These are phyloP conservation scores for Lignosus rhinocerotis DNA, from an alignment of 1,284 basidiomycete species.

Conservation along the genomic window DNA sequence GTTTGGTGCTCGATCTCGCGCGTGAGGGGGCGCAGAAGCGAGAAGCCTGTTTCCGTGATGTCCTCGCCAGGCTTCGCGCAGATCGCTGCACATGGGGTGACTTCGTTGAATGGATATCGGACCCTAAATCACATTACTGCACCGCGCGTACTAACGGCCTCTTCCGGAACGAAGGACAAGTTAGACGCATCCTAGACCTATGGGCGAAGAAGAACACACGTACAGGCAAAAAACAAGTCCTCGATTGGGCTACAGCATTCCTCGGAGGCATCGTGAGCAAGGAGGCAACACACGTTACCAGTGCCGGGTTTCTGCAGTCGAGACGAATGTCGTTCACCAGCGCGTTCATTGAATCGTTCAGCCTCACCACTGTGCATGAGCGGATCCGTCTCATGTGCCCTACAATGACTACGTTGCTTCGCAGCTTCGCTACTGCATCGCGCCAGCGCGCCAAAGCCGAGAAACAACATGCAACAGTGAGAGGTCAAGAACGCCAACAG, in stretches of 20 bases:
- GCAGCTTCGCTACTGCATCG: conserved; percentile 3
- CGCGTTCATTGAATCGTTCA: background rate
- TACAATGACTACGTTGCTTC: background rate
- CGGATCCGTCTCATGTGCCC: conserved; percentile 1
- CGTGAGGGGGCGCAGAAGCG: too few species aligned
- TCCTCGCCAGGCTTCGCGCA: background rate
- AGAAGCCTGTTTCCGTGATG: background rate
- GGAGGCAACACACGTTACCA: background rate
- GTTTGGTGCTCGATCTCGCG: too few species aligned
- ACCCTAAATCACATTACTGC: background rate
- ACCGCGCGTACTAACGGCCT: background rate
- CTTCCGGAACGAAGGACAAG: background rate
- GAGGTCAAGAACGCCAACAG: background rate
- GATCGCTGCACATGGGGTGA: background rate
- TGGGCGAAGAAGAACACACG: background rate
- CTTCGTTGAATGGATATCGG: background rate
- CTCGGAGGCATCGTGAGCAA: background rate
- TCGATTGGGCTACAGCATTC: background rate
- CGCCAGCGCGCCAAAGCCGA: background rate
- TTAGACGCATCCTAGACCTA: background rate
- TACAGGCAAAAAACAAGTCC: background rate
- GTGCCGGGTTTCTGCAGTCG: background rate
- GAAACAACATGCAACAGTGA: too few species aligned
- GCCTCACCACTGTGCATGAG: background rate
- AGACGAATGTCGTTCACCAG: background rate